phyloP scores from a whole-genome alignment of 345 rosid genomes.

The Euphorbia lathyris region DNA sequence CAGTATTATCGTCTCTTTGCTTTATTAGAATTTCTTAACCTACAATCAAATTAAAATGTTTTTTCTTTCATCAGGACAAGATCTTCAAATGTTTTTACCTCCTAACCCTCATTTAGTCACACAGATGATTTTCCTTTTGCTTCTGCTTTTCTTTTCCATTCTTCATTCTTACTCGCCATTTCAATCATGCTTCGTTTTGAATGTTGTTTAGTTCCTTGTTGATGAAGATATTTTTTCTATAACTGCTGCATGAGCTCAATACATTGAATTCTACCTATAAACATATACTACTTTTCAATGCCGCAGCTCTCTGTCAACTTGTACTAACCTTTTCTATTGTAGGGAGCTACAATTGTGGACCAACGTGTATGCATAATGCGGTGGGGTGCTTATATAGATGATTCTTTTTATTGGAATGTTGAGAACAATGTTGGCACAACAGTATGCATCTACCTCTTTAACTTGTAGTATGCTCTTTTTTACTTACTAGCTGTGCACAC shows the following conservation, averaged over 20 bases:
- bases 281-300: background rate
- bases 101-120: background rate
- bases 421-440: conserved; percentile 30
- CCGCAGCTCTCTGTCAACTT: background rate
- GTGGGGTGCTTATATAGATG: conserved; percentile 55
- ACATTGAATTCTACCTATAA: background rate
- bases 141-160: no score
- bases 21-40: background rate
- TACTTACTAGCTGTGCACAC: background rate
- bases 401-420: conserved; percentile 47
- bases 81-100: background rate
- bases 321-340: conserved; percentile 24
- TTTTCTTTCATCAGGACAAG: background rate
- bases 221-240: background rate
- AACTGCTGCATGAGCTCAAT: no score
- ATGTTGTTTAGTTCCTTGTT: background rate
- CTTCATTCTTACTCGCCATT: no score
- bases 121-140: no score
- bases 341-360: conserved; percentile 86
- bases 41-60: background rate
- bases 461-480: background rate
- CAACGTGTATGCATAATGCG: conserved; percentile 59
- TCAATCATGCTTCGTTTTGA: no score
- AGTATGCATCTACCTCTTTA: conserved; percentile 29
- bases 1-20: background rate